Evolutionary conservation across 257 asterid genomes (phyloP).

Genomic region (Mentha longifolia): DNA sequence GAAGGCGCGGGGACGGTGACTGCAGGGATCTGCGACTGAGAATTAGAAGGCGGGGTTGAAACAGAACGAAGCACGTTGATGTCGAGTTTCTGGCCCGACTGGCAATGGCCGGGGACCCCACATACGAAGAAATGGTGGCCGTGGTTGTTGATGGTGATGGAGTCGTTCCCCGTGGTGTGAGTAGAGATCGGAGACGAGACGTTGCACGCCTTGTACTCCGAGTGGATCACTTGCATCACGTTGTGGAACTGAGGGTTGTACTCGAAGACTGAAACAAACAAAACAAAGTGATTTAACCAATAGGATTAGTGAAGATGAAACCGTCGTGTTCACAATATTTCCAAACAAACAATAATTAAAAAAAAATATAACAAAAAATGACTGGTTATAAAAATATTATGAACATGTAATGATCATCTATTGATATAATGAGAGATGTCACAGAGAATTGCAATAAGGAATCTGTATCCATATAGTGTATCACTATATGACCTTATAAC

Average conservation of each 20-base stretch:
- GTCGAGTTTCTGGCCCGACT: constrained; percentile 81
- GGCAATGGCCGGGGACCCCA: constrained; percentile 87
- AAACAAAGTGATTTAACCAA: neutral
- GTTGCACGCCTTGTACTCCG: constrained; percentile 64
- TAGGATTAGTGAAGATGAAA: neutral
- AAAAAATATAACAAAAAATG: too few relatives aligned
- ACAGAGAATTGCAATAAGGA: too few relatives aligned
- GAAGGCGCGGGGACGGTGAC: constrained; percentile 57
- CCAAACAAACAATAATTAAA: too few relatives aligned
- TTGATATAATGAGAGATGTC: too few relatives aligned
- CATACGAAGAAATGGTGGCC: constrained; percentile 88
- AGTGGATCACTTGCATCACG: constrained; percentile 79
- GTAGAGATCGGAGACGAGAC: constrained; percentile 75
- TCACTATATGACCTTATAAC: too few relatives aligned
- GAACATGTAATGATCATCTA: too few relatives aligned
- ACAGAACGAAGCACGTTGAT: constrained; percentile 59
- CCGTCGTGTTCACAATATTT: too few relatives aligned
- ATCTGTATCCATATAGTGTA: too few relatives aligned
- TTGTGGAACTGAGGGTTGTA: constrained; percentile 86
- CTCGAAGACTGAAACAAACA: constrained; percentile 49
- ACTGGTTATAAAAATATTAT: too few relatives aligned
- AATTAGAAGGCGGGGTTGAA: constrained; percentile 35
- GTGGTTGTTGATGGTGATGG: constrained; percentile 54
- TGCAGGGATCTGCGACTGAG: constrained; percentile 46
- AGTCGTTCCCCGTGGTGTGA: constrained; percentile 80